These are phyloP conservation scores for Moesziomyces parantarcticus DNA, from an alignment of 1,284 basidiomycete species.

Conservation along the genomic window DNA sequence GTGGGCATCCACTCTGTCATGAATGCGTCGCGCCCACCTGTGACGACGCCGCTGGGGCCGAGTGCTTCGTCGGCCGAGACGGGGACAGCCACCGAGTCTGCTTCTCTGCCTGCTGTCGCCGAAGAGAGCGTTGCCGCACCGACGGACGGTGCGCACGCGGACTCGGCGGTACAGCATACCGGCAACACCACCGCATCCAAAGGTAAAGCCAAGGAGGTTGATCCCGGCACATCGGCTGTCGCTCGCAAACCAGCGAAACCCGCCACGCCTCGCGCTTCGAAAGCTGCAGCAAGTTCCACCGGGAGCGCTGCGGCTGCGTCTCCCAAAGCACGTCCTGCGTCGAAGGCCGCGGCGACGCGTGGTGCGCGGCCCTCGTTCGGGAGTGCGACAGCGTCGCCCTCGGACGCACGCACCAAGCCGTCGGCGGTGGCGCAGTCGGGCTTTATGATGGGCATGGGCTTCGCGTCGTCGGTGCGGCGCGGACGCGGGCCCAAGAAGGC, in stretches of 20 bases:
- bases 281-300: background rate
- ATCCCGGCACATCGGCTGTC: background rate
- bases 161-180: background rate
- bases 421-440: slow-evolving; percentile 63
- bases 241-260: slow-evolving; percentile 2
- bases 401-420: slow-evolving; percentile 40
- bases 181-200: background rate
- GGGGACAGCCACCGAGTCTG: background rate
- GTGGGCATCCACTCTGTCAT: slow-evolving; percentile 57
- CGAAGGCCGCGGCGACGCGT: slow-evolving; percentile 12
- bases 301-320: slow-evolving; percentile 14
- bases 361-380: slow-evolving; percentile 28
- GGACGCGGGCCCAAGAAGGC: slow-evolving; percentile 53
- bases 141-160: slow-evolving; percentile 1
- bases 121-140: background rate
- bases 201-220: slow-evolving; percentile 1
- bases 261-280: slow-evolving; percentile 1
- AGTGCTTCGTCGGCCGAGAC: slow-evolving; percentile 8
- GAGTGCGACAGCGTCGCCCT: slow-evolving; percentile 20
- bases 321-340: slow-evolving; percentile 13
- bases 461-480: slow-evolving; percentile 42
- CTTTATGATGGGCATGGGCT: slow-evolving; percentile 64
- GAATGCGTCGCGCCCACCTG: slow-evolving; percentile 31
- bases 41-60: slow-evolving; percentile 47
- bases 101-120: background rate